These are phyloP conservation scores for Misopates orontium DNA, from an alignment of 257 asterid genomes.

Conservation along the genomic window DNA sequence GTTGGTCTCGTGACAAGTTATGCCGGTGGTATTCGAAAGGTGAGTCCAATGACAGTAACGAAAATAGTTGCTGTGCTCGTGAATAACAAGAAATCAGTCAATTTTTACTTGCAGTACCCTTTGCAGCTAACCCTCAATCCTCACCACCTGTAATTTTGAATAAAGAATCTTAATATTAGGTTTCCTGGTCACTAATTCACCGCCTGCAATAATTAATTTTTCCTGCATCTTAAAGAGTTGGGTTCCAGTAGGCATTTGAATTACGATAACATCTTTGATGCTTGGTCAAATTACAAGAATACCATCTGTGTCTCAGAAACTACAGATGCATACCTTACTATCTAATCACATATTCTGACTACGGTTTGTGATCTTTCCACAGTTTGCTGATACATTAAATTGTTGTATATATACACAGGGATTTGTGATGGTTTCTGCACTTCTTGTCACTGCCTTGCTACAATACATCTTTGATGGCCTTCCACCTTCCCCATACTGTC, in stretches of 20 bases:
- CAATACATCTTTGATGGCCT: slow-evolving; percentile 82
- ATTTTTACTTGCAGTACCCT: no score
- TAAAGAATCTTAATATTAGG: background rate
- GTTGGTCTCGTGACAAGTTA: slow-evolving; percentile 95
- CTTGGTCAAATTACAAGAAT: no score
- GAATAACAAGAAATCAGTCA: background rate
- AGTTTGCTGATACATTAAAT: slow-evolving; percentile 3
- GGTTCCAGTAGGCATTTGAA: background rate
- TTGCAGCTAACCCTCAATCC: background rate
- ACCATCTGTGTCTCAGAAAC: background rate
- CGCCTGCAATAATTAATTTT: slow-evolving; percentile 4
- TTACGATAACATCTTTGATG: no score
- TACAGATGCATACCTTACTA: background rate
- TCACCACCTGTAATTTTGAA: background rate
- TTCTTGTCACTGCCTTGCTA: slow-evolving; percentile 83
- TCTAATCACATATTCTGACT: background rate
- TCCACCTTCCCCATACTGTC: slow-evolving; percentile 81
- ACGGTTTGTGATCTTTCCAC: background rate
- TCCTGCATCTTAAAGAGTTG: background rate
- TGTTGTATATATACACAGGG: slow-evolving; percentile 55
- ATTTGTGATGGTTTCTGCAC: slow-evolving; percentile 91
- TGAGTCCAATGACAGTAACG: slow-evolving; percentile 16
- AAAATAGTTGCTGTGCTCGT: background rate
- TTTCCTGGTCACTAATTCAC: slow-evolving; percentile 13
- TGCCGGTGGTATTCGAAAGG: slow-evolving; percentile 98